Conservation (phyloP, 73 alveolate species). For the Effrenium voratum region DNA sequence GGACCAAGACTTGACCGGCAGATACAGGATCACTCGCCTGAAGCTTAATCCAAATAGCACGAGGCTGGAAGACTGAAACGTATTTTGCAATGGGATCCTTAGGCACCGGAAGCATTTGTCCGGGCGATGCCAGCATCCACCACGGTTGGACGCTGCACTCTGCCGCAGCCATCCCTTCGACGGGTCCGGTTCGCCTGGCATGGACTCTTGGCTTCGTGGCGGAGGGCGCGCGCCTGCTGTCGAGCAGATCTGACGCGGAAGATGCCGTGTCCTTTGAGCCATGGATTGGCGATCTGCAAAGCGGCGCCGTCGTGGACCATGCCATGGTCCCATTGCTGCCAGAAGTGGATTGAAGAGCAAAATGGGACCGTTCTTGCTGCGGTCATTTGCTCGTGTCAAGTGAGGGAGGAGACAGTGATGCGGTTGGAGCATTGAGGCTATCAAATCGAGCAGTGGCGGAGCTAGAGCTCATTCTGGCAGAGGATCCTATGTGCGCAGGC, state of each 20-base stretch:
- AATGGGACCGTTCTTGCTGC: not conserved
- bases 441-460: slow-evolving; percentile 69
- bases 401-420: not conserved
- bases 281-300: slow-evolving; percentile 50
- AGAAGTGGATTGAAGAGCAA: not conserved
- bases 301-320: slow-evolving; percentile 67
- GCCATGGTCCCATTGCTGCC: slow-evolving; percentile 91
- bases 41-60: not conserved
- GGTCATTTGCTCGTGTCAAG: not conserved
- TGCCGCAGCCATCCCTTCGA: slow-evolving; percentile 21
- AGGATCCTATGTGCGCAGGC: slow-evolving; percentile 67
- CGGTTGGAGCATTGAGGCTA: not conserved
- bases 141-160: slow-evolving; percentile 91
- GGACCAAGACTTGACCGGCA: slow-evolving; percentile 71
- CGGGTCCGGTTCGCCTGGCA: slow-evolving; percentile 58
- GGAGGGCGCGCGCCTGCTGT: slow-evolving; percentile 71
- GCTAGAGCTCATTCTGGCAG: slow-evolving; percentile 83
- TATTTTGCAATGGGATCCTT: not conserved
- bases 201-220: slow-evolving; percentile 86
- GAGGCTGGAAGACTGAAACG: not conserved
- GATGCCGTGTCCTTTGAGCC: slow-evolving; percentile 79
- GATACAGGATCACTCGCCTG: slow-evolving; percentile 52
- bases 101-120: slow-evolving; percentile 81
- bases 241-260: not conserved
- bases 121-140: slow-evolving; percentile 78